Percentiles rank a stretch among this genome's conserved stretches.
These are phyloP conservation scores for Colletotrichum sp. DNA, from an alignment of 2,329 filamentous ascomycete genomes.

Conservation along the genomic window DNA sequence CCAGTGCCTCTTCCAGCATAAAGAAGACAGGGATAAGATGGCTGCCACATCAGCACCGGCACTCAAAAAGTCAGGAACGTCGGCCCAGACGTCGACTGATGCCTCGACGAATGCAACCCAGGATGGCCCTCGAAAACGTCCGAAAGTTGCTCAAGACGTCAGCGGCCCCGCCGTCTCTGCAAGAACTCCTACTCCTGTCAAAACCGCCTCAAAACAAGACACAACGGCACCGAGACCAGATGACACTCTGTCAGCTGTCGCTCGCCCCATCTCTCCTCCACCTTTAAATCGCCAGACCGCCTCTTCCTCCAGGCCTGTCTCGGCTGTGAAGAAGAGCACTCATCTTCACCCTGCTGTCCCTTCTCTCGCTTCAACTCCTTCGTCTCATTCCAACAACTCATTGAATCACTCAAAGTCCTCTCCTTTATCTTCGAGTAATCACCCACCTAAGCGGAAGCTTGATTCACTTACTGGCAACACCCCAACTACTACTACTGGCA, in stretches of 20 bases:
- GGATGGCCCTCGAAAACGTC: constrained; percentile 35
- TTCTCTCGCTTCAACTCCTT: constrained; percentile 12
- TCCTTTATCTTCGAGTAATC: constrained; percentile 9
- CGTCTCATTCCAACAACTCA: not conserved
- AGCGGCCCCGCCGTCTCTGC: constrained; percentile 9
- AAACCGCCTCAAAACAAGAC: constrained; percentile 23
- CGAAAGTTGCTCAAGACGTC: constrained; percentile 26
- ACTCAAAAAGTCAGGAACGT: constrained; percentile 9
- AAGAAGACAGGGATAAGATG: constrained; percentile 32
- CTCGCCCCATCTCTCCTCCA: constrained; percentile 38
- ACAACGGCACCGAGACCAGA: constrained; percentile 12
- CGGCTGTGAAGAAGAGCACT: not conserved
- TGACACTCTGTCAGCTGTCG: constrained; percentile 26
- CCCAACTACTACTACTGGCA: not conserved
- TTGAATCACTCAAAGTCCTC: constrained; percentile 14
- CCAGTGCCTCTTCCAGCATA: constrained; percentile 55
- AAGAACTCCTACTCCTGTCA: constrained; percentile 16
- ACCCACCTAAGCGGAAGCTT: not conserved
- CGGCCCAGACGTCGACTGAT: constrained; percentile 9
- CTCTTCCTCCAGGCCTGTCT: not conserved
- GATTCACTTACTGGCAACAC: not conserved
- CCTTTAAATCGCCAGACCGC: constrained; percentile 26
- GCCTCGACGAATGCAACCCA: constrained; percentile 25
- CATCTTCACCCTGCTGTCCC: not conserved
- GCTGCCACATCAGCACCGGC: constrained; percentile 11